phyloP scores from a whole-genome alignment of 2,329 filamentous ascomycete genomes.

The Fusarium caatingaense region DNA sequence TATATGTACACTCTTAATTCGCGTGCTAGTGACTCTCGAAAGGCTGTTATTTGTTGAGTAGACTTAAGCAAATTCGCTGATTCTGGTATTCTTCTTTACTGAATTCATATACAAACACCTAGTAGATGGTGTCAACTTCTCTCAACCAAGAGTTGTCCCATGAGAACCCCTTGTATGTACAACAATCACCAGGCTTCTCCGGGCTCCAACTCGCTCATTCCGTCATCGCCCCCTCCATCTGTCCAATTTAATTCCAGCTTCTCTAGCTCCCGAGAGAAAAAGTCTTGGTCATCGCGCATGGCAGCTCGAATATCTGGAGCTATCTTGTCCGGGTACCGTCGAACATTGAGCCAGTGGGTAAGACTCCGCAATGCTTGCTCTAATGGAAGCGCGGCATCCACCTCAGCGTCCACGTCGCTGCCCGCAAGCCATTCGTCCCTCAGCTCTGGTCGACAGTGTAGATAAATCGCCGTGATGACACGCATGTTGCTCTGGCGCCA shows the following conservation, averaged over 20 bases:
- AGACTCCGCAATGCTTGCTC: conserved; percentile 90
- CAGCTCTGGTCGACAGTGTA: conserved; percentile 91
- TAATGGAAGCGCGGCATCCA: conserved; percentile 90
- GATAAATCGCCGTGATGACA: conserved; percentile 95
- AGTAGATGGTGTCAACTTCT: not conserved
- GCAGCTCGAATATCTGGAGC: conserved; percentile 66
- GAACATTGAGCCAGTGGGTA: conserved; percentile 94
- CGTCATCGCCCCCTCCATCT: conserved; percentile 54
- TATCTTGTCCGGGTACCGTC: conserved; percentile 84
- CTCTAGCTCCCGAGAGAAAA: conserved; percentile 82
- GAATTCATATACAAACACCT: conserved; percentile 1
- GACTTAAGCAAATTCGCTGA: not conserved
- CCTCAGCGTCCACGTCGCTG: conserved; percentile 90
- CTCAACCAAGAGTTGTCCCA: conserved; percentile 6
- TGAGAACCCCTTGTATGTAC: conserved; percentile 5
- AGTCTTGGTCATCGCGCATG: conserved; percentile 79
- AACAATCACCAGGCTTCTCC: conserved; percentile 45
- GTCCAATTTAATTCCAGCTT: conserved; percentile 70
- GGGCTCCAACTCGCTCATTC: conserved; percentile 50
- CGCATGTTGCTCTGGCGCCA: conserved; percentile 99
- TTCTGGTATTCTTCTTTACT: conserved; percentile 5
- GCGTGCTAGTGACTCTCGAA: not conserved
- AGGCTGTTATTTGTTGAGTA: not conserved
- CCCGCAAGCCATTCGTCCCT: conserved; percentile 95
- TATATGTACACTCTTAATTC: not conserved